Percentiles rank a stretch among this genome's conserved stretches.
Conservation (phyloP, 495 filamentous ascomycete species). For the Penicillium argentinense region DNA sequence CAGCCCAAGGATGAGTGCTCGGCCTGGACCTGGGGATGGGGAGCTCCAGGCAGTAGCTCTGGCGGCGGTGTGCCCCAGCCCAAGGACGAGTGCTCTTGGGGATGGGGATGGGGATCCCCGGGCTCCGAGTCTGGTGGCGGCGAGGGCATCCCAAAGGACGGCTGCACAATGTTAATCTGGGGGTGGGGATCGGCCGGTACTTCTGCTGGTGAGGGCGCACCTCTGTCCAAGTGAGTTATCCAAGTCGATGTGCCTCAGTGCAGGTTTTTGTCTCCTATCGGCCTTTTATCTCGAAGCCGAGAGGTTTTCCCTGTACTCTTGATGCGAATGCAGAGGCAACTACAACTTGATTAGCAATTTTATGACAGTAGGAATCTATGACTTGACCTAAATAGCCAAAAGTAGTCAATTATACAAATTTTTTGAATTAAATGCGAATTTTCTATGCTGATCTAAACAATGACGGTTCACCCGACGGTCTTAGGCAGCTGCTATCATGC, state of each 20-base stretch:
- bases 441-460: no score
- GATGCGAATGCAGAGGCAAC: slow-evolving; percentile 4
- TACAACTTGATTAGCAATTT: no score
- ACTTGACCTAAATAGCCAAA: no score
- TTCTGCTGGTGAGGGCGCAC: not conserved
- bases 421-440: no score
- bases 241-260: not conserved
- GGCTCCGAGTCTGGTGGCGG: not conserved
- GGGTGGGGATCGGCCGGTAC: not conserved
- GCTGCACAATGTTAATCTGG: not conserved
- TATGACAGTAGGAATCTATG: no score
- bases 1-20: no score
- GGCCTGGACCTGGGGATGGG: no score
- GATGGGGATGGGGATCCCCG: not conserved
- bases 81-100: not conserved
- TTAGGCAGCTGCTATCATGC: no score
- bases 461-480: no score
- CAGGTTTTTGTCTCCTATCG: slow-evolving; percentile 2
- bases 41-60: slow-evolving; percentile 1
- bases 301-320: not conserved
- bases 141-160: not conserved
- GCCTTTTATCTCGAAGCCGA: no score
- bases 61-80: not conserved
- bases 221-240: not conserved
- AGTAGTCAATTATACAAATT: no score